Percentiles rank a stretch among this genome's conserved stretches.
These are phyloP conservation scores for Colletotrichum tropicale DNA, from an alignment of 2,329 filamentous ascomycete genomes.

Conservation along the genomic window DNA sequence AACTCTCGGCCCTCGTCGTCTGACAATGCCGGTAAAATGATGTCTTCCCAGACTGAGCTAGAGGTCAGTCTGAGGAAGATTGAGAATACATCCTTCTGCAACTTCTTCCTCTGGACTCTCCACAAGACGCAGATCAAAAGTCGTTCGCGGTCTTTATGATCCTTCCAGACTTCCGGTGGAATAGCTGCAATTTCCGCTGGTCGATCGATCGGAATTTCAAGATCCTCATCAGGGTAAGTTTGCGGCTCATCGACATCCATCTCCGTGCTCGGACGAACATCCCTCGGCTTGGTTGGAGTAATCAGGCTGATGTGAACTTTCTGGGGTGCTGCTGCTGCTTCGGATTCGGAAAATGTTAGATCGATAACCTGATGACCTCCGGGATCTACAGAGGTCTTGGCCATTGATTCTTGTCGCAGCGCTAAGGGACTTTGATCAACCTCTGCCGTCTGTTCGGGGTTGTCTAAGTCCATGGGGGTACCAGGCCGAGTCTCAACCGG, in stretches of 20 bases:
- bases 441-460: neutral
- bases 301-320: constrained; percentile 2
- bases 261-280: neutral
- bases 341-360: constrained; percentile 11
- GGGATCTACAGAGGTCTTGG: neutral
- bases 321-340: neutral
- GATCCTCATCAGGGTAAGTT: neutral
- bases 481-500: neutral
- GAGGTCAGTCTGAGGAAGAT: constrained; percentile 9
- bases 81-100: constrained; percentile 28
- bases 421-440: neutral
- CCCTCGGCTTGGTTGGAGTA: constrained; percentile 1
- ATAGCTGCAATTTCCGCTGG: constrained; percentile 13
- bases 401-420: neutral
- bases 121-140: constrained; percentile 33
- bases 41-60: constrained; percentile 29
- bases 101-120: constrained; percentile 23
- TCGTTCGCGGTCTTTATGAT: constrained; percentile 23
- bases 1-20: neutral
- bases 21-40: constrained; percentile 24
- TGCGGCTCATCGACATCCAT: neutral
- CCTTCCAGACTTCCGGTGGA: constrained; percentile 23
- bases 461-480: constrained; percentile 6
- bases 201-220: constrained; percentile 11
- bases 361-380: constrained; percentile 2